Evolutionary conservation across 345 rosid genomes (phyloP), one percentile per base, ranked within the genome.

Genomic region (Moricandia arvensis): DNA sequence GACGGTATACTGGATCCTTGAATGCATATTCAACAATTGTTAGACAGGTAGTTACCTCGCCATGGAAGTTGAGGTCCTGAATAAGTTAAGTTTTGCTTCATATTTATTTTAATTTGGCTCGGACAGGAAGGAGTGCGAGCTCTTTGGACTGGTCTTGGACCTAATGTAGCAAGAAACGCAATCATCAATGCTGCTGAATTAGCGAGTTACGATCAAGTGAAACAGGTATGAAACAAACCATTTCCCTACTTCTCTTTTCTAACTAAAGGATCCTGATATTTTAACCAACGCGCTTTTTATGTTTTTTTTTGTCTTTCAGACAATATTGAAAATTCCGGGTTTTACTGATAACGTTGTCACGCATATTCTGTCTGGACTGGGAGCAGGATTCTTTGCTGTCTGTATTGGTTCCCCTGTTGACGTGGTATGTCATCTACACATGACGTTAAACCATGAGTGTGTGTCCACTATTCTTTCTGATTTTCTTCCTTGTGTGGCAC

Each of bases 331-430:
- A 82, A 83, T 96, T 82, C 99, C 99, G 6, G 98, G 99, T n/a
- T 55, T 96, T 96, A 86, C 89, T 29, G 98, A 96, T 69, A 93
- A 91, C 61, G 89, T 89, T 73, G 83, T 96, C 76, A 96, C 99
- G 37, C 99, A 96, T 84, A 90, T 96, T 74, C 61, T 91, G 31
- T 72, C 99, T 72, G 99, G 96, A 68, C 89, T 96, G 6, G 99
- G 99, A 55, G 98, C 99, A 31, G 99, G 99, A 9, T 96, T 96
- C 68, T 81, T 96, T n/a, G 99, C 99, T 59, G 99, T 96, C 65
- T 93, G 98, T 74, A 86, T 96, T 65, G 99, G 99, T 61, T 96
- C 99, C 33, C 99, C 99, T 8, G 99, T 96, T 34, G 99, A 96
- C 77, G 99, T 93, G 97, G 99, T 96, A 86, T 6, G 26, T 24